Conservation (phyloP, 1,284 basidiomycete species). For the Marasmius sp. region DNA sequence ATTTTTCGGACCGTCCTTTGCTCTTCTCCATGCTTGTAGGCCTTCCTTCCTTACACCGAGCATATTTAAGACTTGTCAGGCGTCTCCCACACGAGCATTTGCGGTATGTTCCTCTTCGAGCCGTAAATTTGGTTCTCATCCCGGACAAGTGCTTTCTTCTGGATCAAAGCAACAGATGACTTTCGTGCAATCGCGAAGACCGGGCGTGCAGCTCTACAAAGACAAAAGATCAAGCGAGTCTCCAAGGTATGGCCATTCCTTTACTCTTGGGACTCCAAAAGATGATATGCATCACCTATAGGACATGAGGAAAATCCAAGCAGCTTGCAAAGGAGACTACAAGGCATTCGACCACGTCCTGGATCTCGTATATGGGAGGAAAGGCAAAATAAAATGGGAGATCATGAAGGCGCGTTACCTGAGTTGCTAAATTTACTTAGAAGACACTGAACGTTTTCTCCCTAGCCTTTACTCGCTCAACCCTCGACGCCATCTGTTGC, state of each 20-base stretch:
- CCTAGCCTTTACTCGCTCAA: constrained; percentile 54
- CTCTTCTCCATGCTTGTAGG: constrained; percentile 4
- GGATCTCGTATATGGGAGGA: constrained; percentile 76
- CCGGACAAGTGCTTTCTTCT: constrained; percentile 60
- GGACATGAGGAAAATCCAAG: constrained; percentile 56
- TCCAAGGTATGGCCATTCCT: constrained; percentile 38
- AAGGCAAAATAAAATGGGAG: constrained; percentile 68
- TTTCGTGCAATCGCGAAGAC: constrained; percentile 41
- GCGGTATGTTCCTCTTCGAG: constrained; percentile 37
- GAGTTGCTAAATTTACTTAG: constrained; percentile 5
- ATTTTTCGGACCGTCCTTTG: too few relatives aligned
- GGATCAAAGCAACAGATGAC: constrained; percentile 59
- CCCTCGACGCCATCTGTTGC: constrained; percentile 38
- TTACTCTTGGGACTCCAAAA: background rate
- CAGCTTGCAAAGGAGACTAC: constrained; percentile 54
- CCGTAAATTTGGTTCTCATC: constrained; percentile 12
- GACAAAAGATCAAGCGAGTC: constrained; percentile 48
- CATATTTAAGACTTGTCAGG: constrained; percentile 50
- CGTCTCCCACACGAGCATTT: constrained; percentile 60
- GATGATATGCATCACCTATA: constrained; percentile 23
- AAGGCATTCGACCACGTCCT: constrained; percentile 62
- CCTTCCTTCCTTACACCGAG: constrained; percentile 49
- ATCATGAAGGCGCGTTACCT: constrained; percentile 53
- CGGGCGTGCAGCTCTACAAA: constrained; percentile 24
- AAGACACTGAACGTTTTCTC: constrained; percentile 9